These are phyloP conservation scores for Drechmeria coniospora DNA, from an alignment of 2,329 filamentous ascomycete species.

Conservation along the genomic window DNA sequence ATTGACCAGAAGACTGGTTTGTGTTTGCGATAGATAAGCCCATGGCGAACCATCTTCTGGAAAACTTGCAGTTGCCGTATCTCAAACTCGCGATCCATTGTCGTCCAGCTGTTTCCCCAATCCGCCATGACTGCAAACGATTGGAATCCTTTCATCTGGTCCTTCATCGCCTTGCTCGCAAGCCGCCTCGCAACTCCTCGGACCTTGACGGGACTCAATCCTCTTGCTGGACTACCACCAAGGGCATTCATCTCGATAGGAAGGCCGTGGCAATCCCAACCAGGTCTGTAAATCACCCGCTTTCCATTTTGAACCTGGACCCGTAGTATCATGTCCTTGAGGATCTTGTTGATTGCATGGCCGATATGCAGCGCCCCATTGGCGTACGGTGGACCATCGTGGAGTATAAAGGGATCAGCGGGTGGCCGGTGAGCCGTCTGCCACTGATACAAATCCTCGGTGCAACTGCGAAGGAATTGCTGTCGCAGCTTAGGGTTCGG, in stretches of 20 bases:
- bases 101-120: conserved; percentile 63
- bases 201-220: conserved; percentile 39
- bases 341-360: conserved; percentile 90
- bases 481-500: conserved; percentile 32
- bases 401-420: conserved; percentile 57
- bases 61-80: conserved; percentile 62
- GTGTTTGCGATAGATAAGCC: conserved; percentile 60
- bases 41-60: conserved; percentile 55
- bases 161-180: conserved; percentile 50
- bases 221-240: conserved; percentile 31
- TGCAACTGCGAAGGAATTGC: conserved; percentile 57
- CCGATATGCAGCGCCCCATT: conserved; percentile 86
- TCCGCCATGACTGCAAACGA: conserved; percentile 68
- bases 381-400: conserved; percentile 94
- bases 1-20: conserved; percentile 83
- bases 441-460: conserved; percentile 83
- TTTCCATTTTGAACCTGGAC: conserved; percentile 59
- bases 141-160: conserved; percentile 59
- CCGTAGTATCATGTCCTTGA: conserved; percentile 86
- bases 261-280: conserved; percentile 96
- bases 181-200: conserved; percentile 49
- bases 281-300: conserved; percentile 68
- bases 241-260: conserved; percentile 95
- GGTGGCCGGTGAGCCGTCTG: conserved; percentile 46
- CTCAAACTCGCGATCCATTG: conserved; percentile 65